Base-by-base conservation (phyloP, 495 filamentous ascomycete genomes). In the Penicillium silybi region DNA sequence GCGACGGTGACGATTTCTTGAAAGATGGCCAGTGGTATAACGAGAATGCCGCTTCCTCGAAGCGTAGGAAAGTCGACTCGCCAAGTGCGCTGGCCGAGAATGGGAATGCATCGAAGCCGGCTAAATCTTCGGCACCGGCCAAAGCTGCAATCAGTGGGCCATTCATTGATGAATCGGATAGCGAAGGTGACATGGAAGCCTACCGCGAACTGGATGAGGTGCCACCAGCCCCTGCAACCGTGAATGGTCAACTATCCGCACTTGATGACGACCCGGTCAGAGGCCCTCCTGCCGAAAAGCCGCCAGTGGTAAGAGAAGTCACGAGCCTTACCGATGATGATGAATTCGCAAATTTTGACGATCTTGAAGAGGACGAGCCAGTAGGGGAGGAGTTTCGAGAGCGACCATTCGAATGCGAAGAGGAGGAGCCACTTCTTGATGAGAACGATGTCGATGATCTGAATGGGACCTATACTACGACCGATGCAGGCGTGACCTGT, bases 101-200 rank as follows among this genome's bases (percentile, higher is more conserved):
- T 45, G 23, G 47, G 15, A 48, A 61, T 32, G 29, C 32, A 11
- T 27, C 32, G 23, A 58, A 51, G 19, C 26, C 37, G n/a, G 16
- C 38, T 17, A 54, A 46, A 43, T 6, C 8, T 13, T 32, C 48
- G 11, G 17, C 35, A 20, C 18, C 35, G 2, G 16, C 39, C 38
- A 46, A 65, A 61, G 46, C 45, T 29, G 15, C 45, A 54, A 57
- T 47, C 20, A 74, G 59, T 50, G 79, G 77, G 4, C 85, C 83
- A 0, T 88, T 89, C 47, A 64, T 85, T 40, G 80, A 87, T 41
- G 81, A 87, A 45, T 88, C 86, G 0, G 85, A 89, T 56, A 83
- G 79, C 46, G 84, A 86, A 58, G 75, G 81, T 19, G 81, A 84
- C 20, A 39, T 73, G 54, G 57, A 61, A 18, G 52, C 39, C 17